Conservation (phyloP, 345 rosid species). For the Lumnitzera littorea region DNA sequence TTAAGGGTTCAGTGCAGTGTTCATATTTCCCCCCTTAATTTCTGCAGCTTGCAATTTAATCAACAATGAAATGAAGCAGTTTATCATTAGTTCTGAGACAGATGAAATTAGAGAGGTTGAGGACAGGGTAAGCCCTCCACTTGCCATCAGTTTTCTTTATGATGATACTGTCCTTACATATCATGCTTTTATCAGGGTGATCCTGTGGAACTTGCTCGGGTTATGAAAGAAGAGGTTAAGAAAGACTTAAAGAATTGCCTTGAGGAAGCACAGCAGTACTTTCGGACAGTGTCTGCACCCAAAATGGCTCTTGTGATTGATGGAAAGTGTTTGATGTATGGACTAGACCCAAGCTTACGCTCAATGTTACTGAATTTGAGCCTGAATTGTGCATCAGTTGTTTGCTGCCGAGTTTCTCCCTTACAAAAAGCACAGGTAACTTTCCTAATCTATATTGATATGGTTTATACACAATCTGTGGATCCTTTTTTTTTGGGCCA, state of each 20-base stretch:
- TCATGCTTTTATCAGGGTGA: conserved; percentile 58
- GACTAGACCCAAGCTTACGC: conserved; percentile 83
- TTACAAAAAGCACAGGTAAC: conserved; percentile 97
- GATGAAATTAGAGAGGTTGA: conserved; percentile 84
- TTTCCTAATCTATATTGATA: too few species aligned
- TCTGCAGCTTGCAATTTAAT: conserved; percentile 94
- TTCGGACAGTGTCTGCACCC: conserved; percentile 55
- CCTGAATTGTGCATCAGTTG: conserved; percentile 92
- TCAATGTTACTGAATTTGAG: conserved; percentile 82
- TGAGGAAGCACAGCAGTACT: conserved; percentile 69
- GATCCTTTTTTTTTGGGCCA: too few species aligned
- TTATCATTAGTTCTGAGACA: conserved; percentile 88
- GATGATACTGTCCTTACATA: conserved; percentile 2
- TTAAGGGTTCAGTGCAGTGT: conserved; percentile 8
- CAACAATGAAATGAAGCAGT: conserved; percentile 93
- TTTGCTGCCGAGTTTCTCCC: conserved; percentile 99
- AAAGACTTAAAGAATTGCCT: conserved; percentile 65
- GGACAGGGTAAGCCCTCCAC: conserved; percentile 57
- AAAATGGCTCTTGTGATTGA: conserved; percentile 85
- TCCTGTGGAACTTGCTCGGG: conserved; percentile 82
- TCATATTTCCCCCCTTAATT: conserved; percentile 14
- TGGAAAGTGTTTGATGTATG: conserved; percentile 97
- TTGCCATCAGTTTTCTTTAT: conserved; percentile 8
- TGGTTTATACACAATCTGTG: too few species aligned
- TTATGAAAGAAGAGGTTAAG: conserved; percentile 83